These are phyloP conservation scores for Selenicereus undatus DNA, from an alignment of 148 eudicot genomes.

Conservation along the genomic window DNA sequence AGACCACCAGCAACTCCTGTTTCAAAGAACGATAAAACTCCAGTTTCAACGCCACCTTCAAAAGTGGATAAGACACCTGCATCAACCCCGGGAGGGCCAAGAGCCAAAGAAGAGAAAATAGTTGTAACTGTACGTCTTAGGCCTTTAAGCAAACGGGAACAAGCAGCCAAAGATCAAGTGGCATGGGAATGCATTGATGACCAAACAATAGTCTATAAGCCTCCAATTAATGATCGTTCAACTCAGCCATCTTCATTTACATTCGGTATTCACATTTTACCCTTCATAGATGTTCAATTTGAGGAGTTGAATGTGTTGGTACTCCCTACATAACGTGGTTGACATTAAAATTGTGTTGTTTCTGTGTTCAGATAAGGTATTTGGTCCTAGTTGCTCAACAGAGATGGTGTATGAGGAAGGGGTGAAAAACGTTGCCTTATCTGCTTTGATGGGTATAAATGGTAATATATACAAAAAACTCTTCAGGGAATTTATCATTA, in stretches of 20 bases:
- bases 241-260: conserved; percentile 53
- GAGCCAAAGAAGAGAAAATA: conserved; percentile 74
- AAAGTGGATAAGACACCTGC: conserved; percentile 62
- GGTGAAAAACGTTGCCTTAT: conserved; percentile 80
- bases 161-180: conserved; percentile 62
- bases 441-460: conserved; percentile 88
- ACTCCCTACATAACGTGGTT: not conserved
- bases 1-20: conserved; percentile 59
- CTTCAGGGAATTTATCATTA: not conserved
- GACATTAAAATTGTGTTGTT: not conserved
- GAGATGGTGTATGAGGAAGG: conserved; percentile 86
- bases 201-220: conserved; percentile 38
- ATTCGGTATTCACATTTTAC: conserved; percentile 49
- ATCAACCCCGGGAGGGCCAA: conserved; percentile 72
- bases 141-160: conserved; percentile 76
- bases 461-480: conserved; percentile 40
- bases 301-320: not conserved
- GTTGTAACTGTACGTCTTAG: conserved; percentile 84
- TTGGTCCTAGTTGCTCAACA: conserved; percentile 65
- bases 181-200: conserved; percentile 56
- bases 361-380: conserved; percentile 67
- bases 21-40: conserved; percentile 28
- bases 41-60: conserved; percentile 57
- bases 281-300: not conserved
- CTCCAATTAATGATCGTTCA: conserved; percentile 57